phyloP scores from a whole-genome alignment of 495 filamentous ascomycete genomes.

The Hypoxylon fuscum region DNA sequence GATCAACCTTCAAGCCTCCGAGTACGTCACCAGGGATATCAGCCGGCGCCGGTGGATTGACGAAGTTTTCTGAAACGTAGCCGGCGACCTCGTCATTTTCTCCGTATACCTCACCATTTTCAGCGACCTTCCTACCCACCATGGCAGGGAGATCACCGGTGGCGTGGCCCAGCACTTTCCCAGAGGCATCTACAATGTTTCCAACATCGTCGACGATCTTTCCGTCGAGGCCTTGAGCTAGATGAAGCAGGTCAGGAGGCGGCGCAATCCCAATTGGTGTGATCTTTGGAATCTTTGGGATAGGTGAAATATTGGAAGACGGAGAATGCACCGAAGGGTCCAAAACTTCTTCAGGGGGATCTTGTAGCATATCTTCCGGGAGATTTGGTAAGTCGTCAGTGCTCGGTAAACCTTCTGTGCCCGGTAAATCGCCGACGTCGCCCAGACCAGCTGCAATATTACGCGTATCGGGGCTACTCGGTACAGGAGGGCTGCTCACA shows the following conservation, averaged over 20 bases:
- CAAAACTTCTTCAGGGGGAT: slow-evolving; percentile 43
- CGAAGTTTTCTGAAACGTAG: slow-evolving; percentile 57
- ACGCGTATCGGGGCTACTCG: slow-evolving; percentile 12
- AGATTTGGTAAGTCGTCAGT: slow-evolving; percentile 30
- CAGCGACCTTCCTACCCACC: slow-evolving; percentile 53
- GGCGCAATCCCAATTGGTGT: slow-evolving; percentile 33
- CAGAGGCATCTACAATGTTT: slow-evolving; percentile 75
- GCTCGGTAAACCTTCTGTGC: slow-evolving; percentile 27
- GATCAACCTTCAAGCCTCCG: slow-evolving; percentile 55
- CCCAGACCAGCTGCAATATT: slow-evolving; percentile 27
- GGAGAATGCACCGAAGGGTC: slow-evolving; percentile 42
- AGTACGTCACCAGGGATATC: slow-evolving; percentile 51
- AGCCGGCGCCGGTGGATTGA: slow-evolving; percentile 32
- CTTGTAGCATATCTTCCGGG: slow-evolving; percentile 28
- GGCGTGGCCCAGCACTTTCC: slow-evolving; percentile 55
- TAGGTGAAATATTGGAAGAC: slow-evolving; percentile 38
- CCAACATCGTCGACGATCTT: slow-evolving; percentile 75
- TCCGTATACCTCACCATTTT: slow-evolving; percentile 55
- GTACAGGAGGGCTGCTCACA: slow-evolving; percentile 6
- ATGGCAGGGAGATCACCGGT: slow-evolving; percentile 59
- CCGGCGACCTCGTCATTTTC: slow-evolving; percentile 57
- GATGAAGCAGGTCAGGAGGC: slow-evolving; percentile 28
- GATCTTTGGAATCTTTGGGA: slow-evolving; percentile 44
- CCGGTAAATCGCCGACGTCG: slow-evolving; percentile 32
- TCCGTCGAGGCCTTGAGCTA: slow-evolving; percentile 71